phyloP scores from a whole-genome alignment of 73 alveolate species.

The Blepharisma japonicum region DNA sequence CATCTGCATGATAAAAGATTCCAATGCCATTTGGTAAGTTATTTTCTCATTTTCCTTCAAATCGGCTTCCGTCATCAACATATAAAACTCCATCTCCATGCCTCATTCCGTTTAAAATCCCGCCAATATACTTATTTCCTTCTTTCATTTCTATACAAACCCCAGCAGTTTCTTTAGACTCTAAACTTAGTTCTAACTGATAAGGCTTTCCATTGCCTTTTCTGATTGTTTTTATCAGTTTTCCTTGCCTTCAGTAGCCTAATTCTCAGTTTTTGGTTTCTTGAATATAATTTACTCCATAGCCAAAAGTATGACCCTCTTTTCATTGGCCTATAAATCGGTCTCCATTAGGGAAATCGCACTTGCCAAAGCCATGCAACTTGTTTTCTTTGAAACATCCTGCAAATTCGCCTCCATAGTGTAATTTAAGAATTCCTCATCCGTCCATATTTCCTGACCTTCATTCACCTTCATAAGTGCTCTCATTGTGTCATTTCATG shows the following conservation, averaged over 20 bases:
- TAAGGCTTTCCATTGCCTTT: constrained; percentile 17
- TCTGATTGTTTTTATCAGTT: background rate
- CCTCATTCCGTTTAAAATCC: constrained; percentile 9
- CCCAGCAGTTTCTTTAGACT: background rate
- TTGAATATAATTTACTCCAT: constrained; percentile 14
- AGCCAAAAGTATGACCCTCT: constrained; percentile 17
- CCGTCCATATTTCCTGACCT: background rate
- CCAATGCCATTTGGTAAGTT: constrained; percentile 18
- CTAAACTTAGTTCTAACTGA: background rate
- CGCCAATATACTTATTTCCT: constrained; percentile 24
- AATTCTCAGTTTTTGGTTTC: constrained; percentile 12
- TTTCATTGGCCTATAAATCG: constrained; percentile 5
- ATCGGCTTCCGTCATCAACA: background rate
- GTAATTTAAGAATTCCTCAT: constrained; percentile 22
- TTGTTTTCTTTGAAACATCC: constrained; percentile 22
- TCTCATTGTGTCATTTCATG: background rate
- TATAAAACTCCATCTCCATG: constrained; percentile 19
- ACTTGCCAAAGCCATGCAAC: constrained; percentile 3
- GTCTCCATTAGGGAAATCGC: constrained; percentile 24
- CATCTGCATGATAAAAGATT: constrained; percentile 10
- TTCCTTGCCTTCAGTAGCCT: background rate
- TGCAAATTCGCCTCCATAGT: constrained; percentile 12
- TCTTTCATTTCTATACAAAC: constrained; percentile 8
- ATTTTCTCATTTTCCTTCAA: constrained; percentile 18
- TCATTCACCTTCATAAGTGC: constrained; percentile 6